These are phyloP conservation scores for Kernera saxatilis DNA, from an alignment of 345 rosid species.

Conservation along the genomic window DNA sequence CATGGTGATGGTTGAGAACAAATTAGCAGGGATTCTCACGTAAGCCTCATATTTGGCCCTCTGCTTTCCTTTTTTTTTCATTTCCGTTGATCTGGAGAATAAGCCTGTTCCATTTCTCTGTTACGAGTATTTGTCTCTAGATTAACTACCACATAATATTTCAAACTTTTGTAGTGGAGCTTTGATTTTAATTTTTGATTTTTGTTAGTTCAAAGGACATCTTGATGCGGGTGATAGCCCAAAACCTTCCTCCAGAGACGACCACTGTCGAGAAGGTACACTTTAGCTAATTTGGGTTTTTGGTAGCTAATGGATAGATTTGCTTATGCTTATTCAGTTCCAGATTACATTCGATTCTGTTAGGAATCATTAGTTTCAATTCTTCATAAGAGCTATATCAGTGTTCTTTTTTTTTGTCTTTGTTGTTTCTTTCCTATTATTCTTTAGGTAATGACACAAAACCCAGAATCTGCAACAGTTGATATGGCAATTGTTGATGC, in stretches of 20 bases:
- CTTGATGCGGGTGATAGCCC: conserved; percentile 87
- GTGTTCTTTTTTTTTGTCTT: not conserved
- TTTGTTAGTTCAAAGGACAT: conserved; percentile 86
- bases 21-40: conserved; percentile 88
- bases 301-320: not conserved
- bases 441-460: conserved; percentile 90
- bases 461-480: conserved; percentile 87
- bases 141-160: not conserved
- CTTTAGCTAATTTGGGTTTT: not conserved
- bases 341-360: not conserved
- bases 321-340: not conserved
- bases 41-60: conserved; percentile 33
- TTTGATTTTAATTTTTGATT: conserved; percentile 13
- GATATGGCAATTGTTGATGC: conserved; percentile 95
- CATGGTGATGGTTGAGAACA: conserved; percentile 65
- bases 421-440: conserved; percentile 1
- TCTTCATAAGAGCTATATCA: not conserved
- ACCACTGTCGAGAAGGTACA: conserved; percentile 86
- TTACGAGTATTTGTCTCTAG: not conserved
- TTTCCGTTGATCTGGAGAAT: not conserved
- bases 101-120: not conserved
- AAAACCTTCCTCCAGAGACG: conserved; percentile 61
- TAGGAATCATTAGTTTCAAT: not conserved
- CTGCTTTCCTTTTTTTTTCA: too few relatives aligned
- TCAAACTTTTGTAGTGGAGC: not conserved